phyloP scores from a whole-genome alignment of 768 basidiomycete genomes.

The Tylopilus felleus region DNA sequence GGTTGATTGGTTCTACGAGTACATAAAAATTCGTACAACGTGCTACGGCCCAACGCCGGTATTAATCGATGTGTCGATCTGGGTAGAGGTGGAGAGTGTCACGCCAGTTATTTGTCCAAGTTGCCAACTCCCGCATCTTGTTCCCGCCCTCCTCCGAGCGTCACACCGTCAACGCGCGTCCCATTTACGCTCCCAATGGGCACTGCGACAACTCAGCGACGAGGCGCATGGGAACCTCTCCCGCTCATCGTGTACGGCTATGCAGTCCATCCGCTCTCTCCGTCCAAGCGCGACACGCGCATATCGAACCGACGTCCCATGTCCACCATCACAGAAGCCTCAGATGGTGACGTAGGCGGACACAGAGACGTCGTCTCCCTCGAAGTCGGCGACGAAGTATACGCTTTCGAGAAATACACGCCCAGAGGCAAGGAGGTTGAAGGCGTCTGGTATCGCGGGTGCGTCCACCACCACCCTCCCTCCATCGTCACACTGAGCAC shows the following conservation, averaged over 20 bases:
- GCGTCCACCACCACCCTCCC: constrained; percentile 32
- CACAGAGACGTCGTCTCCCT: constrained; percentile 78
- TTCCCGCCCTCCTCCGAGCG: background rate
- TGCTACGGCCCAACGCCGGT: too few relatives aligned
- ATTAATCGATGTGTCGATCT: too few relatives aligned
- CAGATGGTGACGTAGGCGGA: constrained; percentile 58
- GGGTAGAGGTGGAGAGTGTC: too few relatives aligned
- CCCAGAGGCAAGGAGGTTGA: constrained; percentile 71
- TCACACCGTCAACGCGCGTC: too few relatives aligned
- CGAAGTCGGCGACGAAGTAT: constrained; percentile 95
- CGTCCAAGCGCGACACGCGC: constrained; percentile 70
- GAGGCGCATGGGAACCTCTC: constrained; percentile 60
- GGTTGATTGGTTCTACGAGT: background rate
- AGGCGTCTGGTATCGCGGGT: constrained; percentile 94
- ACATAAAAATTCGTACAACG: too few relatives aligned
- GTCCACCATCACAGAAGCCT: constrained; percentile 44
- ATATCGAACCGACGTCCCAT: constrained; percentile 43
- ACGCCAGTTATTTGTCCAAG: background rate
- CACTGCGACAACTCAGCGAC: constrained; percentile 28
- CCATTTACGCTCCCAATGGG: constrained; percentile 11
- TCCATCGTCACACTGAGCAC: background rate
- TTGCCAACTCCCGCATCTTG: background rate
- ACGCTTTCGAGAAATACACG: constrained; percentile 91
- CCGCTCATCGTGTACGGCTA: constrained; percentile 86
- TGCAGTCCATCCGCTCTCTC: constrained; percentile 79